These are phyloP conservation scores for Rubia yunnanensis DNA, from an alignment of 257 asterid genomes.

Conservation along the genomic window DNA sequence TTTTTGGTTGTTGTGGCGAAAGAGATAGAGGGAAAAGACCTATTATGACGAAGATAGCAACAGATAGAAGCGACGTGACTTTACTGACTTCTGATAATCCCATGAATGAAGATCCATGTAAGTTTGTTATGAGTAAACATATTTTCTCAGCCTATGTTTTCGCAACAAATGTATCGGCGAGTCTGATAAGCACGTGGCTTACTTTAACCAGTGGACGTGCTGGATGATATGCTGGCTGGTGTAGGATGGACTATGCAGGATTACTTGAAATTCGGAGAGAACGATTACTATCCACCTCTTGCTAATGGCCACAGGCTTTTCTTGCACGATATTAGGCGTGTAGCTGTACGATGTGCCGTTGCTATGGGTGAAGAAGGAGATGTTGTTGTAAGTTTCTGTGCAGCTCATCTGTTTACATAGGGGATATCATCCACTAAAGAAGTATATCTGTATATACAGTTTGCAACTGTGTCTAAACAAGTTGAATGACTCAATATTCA, in stretches of 20 bases:
- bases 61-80: constrained; percentile 84
- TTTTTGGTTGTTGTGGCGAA: constrained; percentile 83
- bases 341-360: constrained; percentile 92
- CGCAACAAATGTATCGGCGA: background rate
- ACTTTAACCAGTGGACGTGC: constrained; percentile 62
- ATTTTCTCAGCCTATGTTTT: background rate
- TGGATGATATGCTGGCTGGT: constrained; percentile 95
- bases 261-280: constrained; percentile 86
- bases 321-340: constrained; percentile 88
- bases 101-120: constrained; percentile 83
- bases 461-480: background rate
- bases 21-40: constrained; percentile 90
- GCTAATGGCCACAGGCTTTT: constrained; percentile 85
- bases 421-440: no score
- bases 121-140: constrained; percentile 22
- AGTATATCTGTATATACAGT: background rate
- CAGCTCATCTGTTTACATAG: constrained; percentile 1
- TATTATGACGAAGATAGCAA: constrained; percentile 80
- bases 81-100: constrained; percentile 90
- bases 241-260: constrained; percentile 97
- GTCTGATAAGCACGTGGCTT: constrained; percentile 10
- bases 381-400: constrained; percentile 60
- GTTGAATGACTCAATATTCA: background rate
- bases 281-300: constrained; percentile 95
- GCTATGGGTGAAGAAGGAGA: constrained; percentile 99